Percentiles rank a stretch among this genome's conserved stretches.
These are phyloP conservation scores for Trichoderma asperelloides DNA, from an alignment of 495 filamentous ascomycete species.

Conservation along the genomic window DNA sequence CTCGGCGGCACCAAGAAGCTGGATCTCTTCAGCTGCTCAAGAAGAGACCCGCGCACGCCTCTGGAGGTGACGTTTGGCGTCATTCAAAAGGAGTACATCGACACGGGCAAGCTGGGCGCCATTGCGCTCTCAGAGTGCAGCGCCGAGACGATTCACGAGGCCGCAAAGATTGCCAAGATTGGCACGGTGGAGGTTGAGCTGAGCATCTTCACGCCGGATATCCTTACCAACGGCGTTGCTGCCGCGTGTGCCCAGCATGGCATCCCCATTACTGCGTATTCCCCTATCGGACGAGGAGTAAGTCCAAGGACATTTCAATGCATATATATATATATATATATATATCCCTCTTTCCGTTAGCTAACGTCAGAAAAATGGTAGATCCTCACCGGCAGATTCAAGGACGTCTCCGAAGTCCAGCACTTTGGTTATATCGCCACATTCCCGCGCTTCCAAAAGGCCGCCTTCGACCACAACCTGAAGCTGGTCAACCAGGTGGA, in stretches of 20 bases:
- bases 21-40: slow-evolving; percentile 72
- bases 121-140: slow-evolving; percentile 67
- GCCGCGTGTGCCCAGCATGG: slow-evolving; percentile 58
- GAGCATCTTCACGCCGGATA: slow-evolving; percentile 58
- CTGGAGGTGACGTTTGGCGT: slow-evolving; percentile 40
- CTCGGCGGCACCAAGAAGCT: slow-evolving; percentile 69
- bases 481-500: slow-evolving; percentile 59
- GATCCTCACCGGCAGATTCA: slow-evolving; percentile 52
- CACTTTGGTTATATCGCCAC: slow-evolving; percentile 43
- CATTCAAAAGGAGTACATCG: slow-evolving; percentile 52
- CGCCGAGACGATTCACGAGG: slow-evolving; percentile 66
- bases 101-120: slow-evolving; percentile 71
- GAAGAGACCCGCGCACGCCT: slow-evolving; percentile 54
- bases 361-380: slow-evolving; percentile 15
- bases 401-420: slow-evolving; percentile 51
- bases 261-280: slow-evolving; percentile 62
- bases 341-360: too few species aligned
- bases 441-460: slow-evolving; percentile 58
- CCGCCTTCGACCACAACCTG: slow-evolving; percentile 64
- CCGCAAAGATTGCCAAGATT: slow-evolving; percentile 61
- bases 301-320: slow-evolving; percentile 18
- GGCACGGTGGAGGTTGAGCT: slow-evolving; percentile 73
- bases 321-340: too few species aligned
- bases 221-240: slow-evolving; percentile 66
- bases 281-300: slow-evolving; percentile 45